phyloP scores from a whole-genome alignment of 371 early-diverging fungal genomes.

The Mucor mucedo region DNA sequence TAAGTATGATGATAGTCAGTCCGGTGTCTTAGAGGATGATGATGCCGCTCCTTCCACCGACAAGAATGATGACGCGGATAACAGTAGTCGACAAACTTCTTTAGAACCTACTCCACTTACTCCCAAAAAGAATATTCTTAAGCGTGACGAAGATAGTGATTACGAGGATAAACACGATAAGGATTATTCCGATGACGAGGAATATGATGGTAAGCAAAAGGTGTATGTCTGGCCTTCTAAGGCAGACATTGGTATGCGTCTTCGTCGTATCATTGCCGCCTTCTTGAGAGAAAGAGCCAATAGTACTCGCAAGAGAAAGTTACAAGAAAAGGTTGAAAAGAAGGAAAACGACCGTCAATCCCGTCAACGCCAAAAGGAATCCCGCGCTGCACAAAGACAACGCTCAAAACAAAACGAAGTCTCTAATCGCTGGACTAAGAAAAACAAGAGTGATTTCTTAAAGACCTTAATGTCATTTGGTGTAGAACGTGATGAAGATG shows the following conservation, averaged over 20 bases:
- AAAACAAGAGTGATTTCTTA: constrained; percentile 73
- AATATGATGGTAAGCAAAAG: constrained; percentile 32
- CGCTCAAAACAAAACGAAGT: constrained; percentile 49
- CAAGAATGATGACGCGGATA: constrained; percentile 31
- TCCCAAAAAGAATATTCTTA: constrained; percentile 8
- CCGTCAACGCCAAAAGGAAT: constrained; percentile 54
- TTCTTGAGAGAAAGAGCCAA: constrained; percentile 61
- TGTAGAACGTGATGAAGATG: constrained; percentile 51
- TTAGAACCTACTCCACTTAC: constrained; percentile 1
- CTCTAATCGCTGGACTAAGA: constrained; percentile 70
- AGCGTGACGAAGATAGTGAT: constrained; percentile 25
- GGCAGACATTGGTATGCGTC: constrained; percentile 73
- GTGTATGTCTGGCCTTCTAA: constrained; percentile 64
- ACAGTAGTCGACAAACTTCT: constrained; percentile 20
- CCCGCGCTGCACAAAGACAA: constrained; percentile 50
- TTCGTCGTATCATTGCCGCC: constrained; percentile 71
- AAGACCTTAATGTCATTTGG: constrained; percentile 75
- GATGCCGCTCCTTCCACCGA: constrained; percentile 18
- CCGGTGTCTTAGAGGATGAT: constrained; percentile 45
- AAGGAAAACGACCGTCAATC: constrained; percentile 44
- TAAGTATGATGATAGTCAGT: constrained; percentile 51
- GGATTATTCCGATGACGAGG: constrained; percentile 25
- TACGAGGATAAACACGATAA: constrained; percentile 23
- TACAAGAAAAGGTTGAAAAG: constrained; percentile 51
- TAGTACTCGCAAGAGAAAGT: constrained; percentile 43